Evolutionary conservation across 257 asterid genomes (phyloP), one percentile per base, ranked within the genome.

Genomic region (Solanum raphanifolium): DNA sequence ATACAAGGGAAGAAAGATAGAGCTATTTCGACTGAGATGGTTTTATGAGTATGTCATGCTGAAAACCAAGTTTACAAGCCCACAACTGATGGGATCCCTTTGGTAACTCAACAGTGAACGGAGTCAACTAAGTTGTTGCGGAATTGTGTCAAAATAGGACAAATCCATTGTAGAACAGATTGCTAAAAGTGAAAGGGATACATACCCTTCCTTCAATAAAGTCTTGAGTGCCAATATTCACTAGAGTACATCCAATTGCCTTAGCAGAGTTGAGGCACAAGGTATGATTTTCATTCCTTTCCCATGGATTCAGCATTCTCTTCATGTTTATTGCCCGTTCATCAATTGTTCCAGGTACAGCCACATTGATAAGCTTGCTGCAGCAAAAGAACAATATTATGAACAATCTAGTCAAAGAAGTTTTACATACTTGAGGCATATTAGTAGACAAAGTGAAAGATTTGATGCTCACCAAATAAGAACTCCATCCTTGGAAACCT

Each of bases 181-280:
- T 81, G 85, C 85, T 46, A 5, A 55, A 46, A 27, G 73, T 81
- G 83, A 25, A 23, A 35, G n/a, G 68, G 85, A 72, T 25, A 58
- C 96, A 88, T 95, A 97, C 99, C 96, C 99, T 92, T 90, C 99
- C 99, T 94, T 97, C 99, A 88, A 97, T 96, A 72, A 96, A 93
- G 88, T 97, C 99, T 87, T 95, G 96, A 90, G 96, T 97, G 92
- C 99, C 99, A 79, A 95, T 96, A 90, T 97, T 97, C 91, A 97
- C 99, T 78, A 96, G 93, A 29, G 99, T 97, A 83, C 99, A 97
- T 84, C 99, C 99, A 89, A 97, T 95, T 87, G 99, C 99, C 95
- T 96, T 97, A 86, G 99, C 98, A 86, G 99, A 97, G 91, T 97
- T 97, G 89, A 97, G 99, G 94, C 99, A 94, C 65, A 97, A 91